phyloP scores from a whole-genome alignment of 257 asterid species.

The Rubia yunnanensis region DNA sequence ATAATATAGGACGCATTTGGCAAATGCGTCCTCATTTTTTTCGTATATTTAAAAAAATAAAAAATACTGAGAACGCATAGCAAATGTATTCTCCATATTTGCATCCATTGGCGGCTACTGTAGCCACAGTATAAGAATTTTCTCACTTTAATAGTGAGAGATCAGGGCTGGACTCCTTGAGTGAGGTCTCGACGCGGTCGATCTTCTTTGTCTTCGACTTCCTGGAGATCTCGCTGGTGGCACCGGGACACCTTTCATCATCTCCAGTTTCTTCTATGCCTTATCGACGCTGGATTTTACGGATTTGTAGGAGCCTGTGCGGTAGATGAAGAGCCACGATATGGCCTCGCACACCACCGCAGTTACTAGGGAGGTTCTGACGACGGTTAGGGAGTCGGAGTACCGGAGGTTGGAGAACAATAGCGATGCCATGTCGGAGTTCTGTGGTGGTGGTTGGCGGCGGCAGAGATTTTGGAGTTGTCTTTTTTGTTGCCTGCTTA shows the following conservation, averaged over 20 bases:
- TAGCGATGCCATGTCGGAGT: conserved; percentile 47
- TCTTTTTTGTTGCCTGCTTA: neutral
- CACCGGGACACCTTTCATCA: conserved; percentile 54
- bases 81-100: no score
- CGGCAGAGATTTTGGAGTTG: neutral
- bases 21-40: no score
- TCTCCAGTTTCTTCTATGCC: conserved; percentile 94
- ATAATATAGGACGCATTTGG: no score
- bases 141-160: neutral
- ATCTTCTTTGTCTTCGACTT: conserved; percentile 72
- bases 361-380: conserved; percentile 69
- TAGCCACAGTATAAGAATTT: no score
- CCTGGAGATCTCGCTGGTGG: conserved; percentile 30
- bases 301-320: conserved; percentile 81
- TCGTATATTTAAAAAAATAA: no score
- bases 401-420: conserved; percentile 38
- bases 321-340: conserved; percentile 91
- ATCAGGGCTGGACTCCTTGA: conserved; percentile 60
- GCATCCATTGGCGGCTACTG: no score
- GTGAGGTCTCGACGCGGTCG: conserved; percentile 77
- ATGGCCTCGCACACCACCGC: conserved; percentile 86
- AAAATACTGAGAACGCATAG: no score
- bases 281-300: conserved; percentile 81
- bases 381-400: conserved; percentile 70
- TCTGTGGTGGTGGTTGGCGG: neutral